These are phyloP conservation scores for Vanrija pseudolonga DNA, from an alignment of 1,284 basidiomycete genomes.

Conservation along the genomic window DNA sequence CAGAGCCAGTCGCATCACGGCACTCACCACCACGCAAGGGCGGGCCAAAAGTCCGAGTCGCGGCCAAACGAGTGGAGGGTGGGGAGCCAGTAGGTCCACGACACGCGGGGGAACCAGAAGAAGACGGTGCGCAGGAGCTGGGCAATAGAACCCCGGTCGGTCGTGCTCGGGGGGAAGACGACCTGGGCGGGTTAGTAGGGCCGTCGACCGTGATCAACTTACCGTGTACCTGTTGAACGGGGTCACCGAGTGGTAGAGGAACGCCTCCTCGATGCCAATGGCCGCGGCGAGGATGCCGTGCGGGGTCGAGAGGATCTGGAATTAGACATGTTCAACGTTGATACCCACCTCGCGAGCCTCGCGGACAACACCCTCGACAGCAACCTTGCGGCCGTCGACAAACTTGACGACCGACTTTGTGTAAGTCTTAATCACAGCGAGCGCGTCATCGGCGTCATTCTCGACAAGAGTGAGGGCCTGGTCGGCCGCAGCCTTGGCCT, in stretches of 20 bases:
- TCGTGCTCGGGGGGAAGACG: slow-evolving; percentile 34
- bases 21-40: slow-evolving; percentile 44
- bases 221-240: slow-evolving; percentile 39
- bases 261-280: slow-evolving; percentile 29
- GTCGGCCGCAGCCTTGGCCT: slow-evolving; percentile 7
- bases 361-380: slow-evolving; percentile 16
- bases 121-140: slow-evolving; percentile 34
- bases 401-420: slow-evolving; percentile 14
- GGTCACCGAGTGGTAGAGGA: slow-evolving; percentile 34
- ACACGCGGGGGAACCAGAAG: slow-evolving; percentile 40
- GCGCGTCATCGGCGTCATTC: slow-evolving; percentile 13
- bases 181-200: slow-evolving; percentile 7
- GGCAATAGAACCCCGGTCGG: slow-evolving; percentile 27
- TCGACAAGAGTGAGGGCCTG: slow-evolving; percentile 20
- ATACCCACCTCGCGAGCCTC: slow-evolving; percentile 28
- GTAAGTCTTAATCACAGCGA: slow-evolving; percentile 1
- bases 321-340: background rate
- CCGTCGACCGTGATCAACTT: background rate
- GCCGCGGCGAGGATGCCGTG: slow-evolving; percentile 28
- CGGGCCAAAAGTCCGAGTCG: slow-evolving; percentile 31
- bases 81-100: slow-evolving; percentile 30
- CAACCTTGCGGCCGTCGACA: slow-evolving; percentile 11
- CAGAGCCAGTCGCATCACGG: background rate
- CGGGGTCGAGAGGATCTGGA: slow-evolving; percentile 35
- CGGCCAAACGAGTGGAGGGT: slow-evolving; percentile 24